Evolutionary conservation across 306 rosid species (phyloP).

Genomic region (Spatholobus suberectus): DNA sequence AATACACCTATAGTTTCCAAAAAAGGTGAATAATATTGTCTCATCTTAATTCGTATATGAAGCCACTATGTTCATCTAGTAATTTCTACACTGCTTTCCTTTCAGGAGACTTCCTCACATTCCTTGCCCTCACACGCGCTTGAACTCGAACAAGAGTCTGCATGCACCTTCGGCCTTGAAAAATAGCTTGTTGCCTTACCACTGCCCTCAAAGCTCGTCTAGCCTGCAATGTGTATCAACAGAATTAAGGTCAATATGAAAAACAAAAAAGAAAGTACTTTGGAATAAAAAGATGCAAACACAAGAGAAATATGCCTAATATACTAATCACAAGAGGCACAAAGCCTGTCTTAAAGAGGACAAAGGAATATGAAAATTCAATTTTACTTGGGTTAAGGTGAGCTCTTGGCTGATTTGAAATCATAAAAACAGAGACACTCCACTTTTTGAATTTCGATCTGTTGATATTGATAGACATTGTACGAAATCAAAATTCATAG

Average conservation of each 20-base stretch:
- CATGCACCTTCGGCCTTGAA: slow-evolving; percentile 88
- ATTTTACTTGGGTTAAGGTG: background rate
- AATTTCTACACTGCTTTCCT: slow-evolving; percentile 52
- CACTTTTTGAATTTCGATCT: background rate
- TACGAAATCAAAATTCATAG: background rate
- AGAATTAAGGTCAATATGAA: slow-evolving; percentile 4
- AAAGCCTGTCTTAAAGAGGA: background rate
- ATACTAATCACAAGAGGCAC: background rate
- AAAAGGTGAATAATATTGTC: background rate
- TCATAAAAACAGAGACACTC: background rate
- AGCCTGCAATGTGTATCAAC: slow-evolving; percentile 57
- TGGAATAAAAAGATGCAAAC: background rate
- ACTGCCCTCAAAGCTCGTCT: slow-evolving; percentile 81
- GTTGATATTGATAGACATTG: background rate
- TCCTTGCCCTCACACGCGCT: slow-evolving; percentile 71
- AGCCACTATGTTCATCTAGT: slow-evolving; percentile 42
- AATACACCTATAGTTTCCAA: background rate
- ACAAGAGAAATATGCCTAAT: slow-evolving; percentile 11
- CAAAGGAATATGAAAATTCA: slow-evolving; percentile 17
- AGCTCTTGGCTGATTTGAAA: background rate
- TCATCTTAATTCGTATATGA: slow-evolving; percentile 31
- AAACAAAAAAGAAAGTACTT: background rate
- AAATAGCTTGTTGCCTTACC: slow-evolving; percentile 90
- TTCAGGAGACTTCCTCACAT: slow-evolving; percentile 57
- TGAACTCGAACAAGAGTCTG: slow-evolving; percentile 95